Conservation (phyloP, 2,329 filamentous ascomycete species). For the Cercospora janseana region DNA sequence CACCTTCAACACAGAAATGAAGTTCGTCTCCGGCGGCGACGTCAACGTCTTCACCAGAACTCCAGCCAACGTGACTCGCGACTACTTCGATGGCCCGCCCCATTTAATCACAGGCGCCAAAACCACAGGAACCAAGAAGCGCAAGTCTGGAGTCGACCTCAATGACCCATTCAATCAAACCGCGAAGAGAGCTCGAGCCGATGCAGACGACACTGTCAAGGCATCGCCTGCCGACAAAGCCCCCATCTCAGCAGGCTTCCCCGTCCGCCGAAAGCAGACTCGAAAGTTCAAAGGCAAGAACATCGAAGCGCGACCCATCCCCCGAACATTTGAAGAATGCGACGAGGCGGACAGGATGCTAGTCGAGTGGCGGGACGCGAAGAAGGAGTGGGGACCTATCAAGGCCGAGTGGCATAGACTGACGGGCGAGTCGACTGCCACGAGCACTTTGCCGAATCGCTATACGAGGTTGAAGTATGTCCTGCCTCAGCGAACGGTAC, state of each 20-base stretch:
- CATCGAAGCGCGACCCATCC: conserved; percentile 19
- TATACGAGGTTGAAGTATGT: conserved; percentile 32
- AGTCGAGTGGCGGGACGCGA: conserved; percentile 32
- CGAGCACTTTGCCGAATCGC: conserved; percentile 41
- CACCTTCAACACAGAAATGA: conserved; percentile 17
- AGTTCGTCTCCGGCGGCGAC: conserved; percentile 20
- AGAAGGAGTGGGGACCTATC: conserved; percentile 32
- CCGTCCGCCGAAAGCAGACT: conserved; percentile 12
- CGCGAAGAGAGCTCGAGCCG: conserved; percentile 9
- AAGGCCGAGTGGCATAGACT: conserved; percentile 29
- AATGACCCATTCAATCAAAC: conserved; percentile 5
- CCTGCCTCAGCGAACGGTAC: background rate
- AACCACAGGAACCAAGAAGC: conserved; percentile 16
- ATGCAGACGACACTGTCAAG: background rate
- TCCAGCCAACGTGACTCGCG: conserved; percentile 23
- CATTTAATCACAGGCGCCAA: conserved; percentile 1
- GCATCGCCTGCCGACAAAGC: background rate
- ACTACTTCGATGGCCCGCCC: conserved; percentile 19
- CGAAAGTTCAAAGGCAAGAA: conserved; percentile 17
- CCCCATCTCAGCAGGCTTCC: background rate
- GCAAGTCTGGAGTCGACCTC: conserved; percentile 10
- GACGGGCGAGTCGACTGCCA: conserved; percentile 38
- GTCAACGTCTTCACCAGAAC: conserved; percentile 23
- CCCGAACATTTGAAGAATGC: conserved; percentile 32
- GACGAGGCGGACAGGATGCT: conserved; percentile 32